phyloP scores from a whole-genome alignment of 2,329 filamentous ascomycete species.

The Trichophyton verrucosum region DNA sequence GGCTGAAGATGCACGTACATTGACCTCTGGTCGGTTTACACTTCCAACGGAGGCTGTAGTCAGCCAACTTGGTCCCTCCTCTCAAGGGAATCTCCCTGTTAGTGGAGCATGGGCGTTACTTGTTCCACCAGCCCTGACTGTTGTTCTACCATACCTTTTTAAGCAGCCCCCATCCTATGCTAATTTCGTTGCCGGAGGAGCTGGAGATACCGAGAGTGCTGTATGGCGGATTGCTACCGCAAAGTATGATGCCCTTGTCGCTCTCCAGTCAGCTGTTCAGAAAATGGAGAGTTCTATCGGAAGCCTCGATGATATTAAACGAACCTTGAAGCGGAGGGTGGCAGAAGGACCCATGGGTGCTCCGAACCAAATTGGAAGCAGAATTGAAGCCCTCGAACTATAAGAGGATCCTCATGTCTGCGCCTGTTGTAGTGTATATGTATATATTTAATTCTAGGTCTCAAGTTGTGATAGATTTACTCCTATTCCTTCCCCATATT shows the following conservation, averaged over 20 bases:
- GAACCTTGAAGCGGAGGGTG: conserved; percentile 29
- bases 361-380: conserved; percentile 19
- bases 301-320: conserved; percentile 30
- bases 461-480: neutral
- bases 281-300: conserved; percentile 21
- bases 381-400: conserved; percentile 28
- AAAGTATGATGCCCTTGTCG: conserved; percentile 45
- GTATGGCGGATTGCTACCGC: conserved; percentile 46
- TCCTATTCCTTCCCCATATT: neutral
- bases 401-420: neutral
- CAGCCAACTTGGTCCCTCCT: conserved; percentile 26
- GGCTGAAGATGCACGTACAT: conserved; percentile 13
- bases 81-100: conserved; percentile 26
- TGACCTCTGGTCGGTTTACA: conserved; percentile 20
- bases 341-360: conserved; percentile 33
- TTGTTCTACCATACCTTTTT: conserved; percentile 45
- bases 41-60: conserved; percentile 32
- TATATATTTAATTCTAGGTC: neutral
- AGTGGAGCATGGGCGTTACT: conserved; percentile 42
- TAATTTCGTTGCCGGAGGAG: conserved; percentile 45
- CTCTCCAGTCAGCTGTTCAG: conserved; percentile 36
- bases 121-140: conserved; percentile 38
- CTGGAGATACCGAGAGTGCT: conserved; percentile 44
- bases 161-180: conserved; percentile 45
- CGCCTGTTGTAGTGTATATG: neutral